Evolutionary conservation across 805 yeast genomes (phyloP), one percentile per base, ranked within the genome.

Genomic region (Maudiozyma serrabonitensis): DNA sequence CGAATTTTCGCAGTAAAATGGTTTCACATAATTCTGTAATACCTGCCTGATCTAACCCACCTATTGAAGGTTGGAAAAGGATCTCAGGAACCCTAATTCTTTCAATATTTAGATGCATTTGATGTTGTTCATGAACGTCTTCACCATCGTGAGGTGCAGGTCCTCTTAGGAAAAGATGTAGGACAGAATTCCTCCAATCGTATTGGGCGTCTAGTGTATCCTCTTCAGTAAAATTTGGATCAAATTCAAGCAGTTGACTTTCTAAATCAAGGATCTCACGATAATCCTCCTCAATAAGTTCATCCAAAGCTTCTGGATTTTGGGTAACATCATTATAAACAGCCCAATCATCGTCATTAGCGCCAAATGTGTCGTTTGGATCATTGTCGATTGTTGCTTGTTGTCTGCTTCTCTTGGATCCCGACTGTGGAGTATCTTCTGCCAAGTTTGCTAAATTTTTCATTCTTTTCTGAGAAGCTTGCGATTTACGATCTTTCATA

Each of bases 21-120:
- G 81, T 84, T 54, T 82, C 84, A 49, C 82, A 74, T 40, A 89
- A 68, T 66, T 93, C 98, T 23, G 78, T 63, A n/a, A 93, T 74
- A 26, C 98, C 98, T 0, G 97, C 95, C 68, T 90, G 98, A 66
- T 93, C 99, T 21, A 89, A 72, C 21, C 99, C 99, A 0, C 95
- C 95, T 53, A 93, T 88, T 8, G 83, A 77, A 6, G 99, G 99
- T 64, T 91, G 93, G 67, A 93, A 89, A 45, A 89, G 62, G 2
- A 90, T 82, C 67, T 93, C 99, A 0, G 98, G 97, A 2, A 91
- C 87, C 50, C 95, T 76, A 28, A 91, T 84, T 51, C 99, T 75
- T 68, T 93, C 99, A 41, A 91, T 75, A 64, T 91, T 95, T 43
- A 93, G 58, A 69, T 90, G 96, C 49, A 95, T 73, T 69, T 93